Evolutionary conservation across 163 green algal species (phyloP), one percentile per base, ranked within the genome.

Genomic region (Scenedesmus sp.): DNA sequence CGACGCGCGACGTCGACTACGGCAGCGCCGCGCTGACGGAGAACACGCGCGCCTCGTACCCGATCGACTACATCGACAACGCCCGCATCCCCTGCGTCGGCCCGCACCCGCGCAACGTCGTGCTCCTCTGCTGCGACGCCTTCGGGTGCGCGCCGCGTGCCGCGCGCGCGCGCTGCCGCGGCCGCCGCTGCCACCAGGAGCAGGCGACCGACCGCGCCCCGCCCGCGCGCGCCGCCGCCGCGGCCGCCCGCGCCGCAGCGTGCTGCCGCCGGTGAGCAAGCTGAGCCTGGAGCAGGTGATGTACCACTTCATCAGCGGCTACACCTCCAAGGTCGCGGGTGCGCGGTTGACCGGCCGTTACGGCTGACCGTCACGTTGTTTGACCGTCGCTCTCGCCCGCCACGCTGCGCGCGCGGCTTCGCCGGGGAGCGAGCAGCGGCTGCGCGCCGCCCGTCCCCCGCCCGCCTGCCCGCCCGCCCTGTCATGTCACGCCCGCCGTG

Each of bases 261-360:
- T 99, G 80, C 86, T 99, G 83, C 96, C 96, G 0, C 96, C 96
- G 14, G 91, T 99, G 29, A 88, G 78, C 75, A 92, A 89, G 65
- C 92, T 99, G 17, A 97, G 89, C 28, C 84, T 83, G 29, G 91
- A 95, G 80, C 96, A 99, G 86, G 96, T 96, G 58, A 99, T 99
- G 96, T 99, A 98, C 85, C 93, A 97, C 83, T 99, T 98, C 86
- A 94, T 99, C 84, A 84, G 74, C 22, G 94, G 93, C 56, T 98
- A 98, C 90, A 99, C 93, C 13, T 92, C 94, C 60, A 98, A 98
- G 90, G 92, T 89, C 53, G 9, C 51, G n/a, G n/a, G n/a, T n/a
- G n/a, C n/a, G n/a, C n/a, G n/a, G n/a, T n/a, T n/a, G n/a, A n/a
- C n/a, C n/a, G n/a, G n/a, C n/a, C n/a, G n/a, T n/a, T n/a, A n/a